Base-by-base conservation (phyloP, 2,329 filamentous ascomycete species). In the Alternaria incomplexa region DNA sequence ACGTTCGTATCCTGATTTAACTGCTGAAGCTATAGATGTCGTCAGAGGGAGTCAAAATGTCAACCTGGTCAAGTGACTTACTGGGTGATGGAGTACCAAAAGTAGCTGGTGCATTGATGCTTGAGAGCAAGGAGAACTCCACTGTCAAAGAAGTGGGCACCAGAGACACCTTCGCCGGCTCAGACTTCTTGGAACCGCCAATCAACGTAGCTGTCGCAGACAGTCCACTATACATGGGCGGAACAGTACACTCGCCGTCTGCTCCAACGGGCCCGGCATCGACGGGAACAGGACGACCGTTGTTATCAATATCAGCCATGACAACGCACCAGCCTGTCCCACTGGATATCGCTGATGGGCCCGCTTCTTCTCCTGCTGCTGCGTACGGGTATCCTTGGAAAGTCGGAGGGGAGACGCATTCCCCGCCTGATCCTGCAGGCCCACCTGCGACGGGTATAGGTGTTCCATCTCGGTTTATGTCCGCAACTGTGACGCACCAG, bases 401-500 rank as follows among this genome's bases (percentile, higher is more conserved):
- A 1, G 56, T 56, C 32, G 62, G 56, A 12, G 64, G 56, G 10
- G 61, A 13, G 8, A 40, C 51, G 20, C 68, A 71, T 46, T 63
- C 55, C 11, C 68, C 62, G 15, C 65, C 57, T 30, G 53, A 5
- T 9, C 47, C 59, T 7, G 67, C 66, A 32, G 63, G 56, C 11
- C 60, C 58, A 12, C 47, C 63, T 32, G 57, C 63, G 13, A 69
- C 17, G 8, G 65, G 50, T 6, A 69, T 30, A 22, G 50, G 61
- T 0, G 47, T 20, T 11, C 60, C 63, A 15, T 64, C 61, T 17
- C 56, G 48, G 22, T 63, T 48, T 28, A 69, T 43, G 22, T 69
- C 66, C 7, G 63, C 62, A 12, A 71, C 55, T 12, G 67, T 71
- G 10, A 68, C 15, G 43, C 68, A 71, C 63, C 61, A 70, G 15